Base-by-base conservation (phyloP, 495 filamentous ascomycete species). In the Lepraria neglecta region DNA sequence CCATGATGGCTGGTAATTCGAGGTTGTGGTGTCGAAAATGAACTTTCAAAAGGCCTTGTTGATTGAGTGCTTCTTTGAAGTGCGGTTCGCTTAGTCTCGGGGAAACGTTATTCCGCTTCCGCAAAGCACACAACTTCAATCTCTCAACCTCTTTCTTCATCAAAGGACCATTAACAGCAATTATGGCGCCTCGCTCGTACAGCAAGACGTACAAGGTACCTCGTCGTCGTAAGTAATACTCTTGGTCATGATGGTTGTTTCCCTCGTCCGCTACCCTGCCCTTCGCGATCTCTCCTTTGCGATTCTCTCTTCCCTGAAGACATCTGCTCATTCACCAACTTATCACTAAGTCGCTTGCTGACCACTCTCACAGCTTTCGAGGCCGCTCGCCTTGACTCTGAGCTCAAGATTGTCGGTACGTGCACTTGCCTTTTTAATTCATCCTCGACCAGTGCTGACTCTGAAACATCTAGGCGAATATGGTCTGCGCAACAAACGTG, bases 201-300 rank as follows among this genome's bases (percentile, higher is more conserved):
- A 91, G 88, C 76, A 98, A 98, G 89, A 97, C 94, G 84, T 92
- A 95, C 78, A 96, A 95, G 86, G 88, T 95, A 81, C 87, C 90
- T 71, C 80, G 84, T 75, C 83, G 85, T 70, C 79, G 78, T 81
- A 75, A 77, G 78, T 79, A 62, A 45, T 48, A 1, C 38, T 46
- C 45, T 7, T 66, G 24, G 38, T 50, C 35, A 19, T 15, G 14
- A 27, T 11, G 3, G 33, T 19, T 24, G 24, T 24, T 24, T 24
- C 24, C 24, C 24, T 24, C 24, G 24, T 24, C 24, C 24, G 24
- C 35, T 12, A 38, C 35, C 35, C 35, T 38, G 1, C 35, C 35
- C 35, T 12, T 24, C 24, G 24, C 2, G 24, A 24, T 24, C 24
- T 24, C 24, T 24, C 24, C 24, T 24, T 24, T 2, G 24, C 24